A percentile compares a stretch with the other conserved stretches of the same genome.
Conservation (phyloP, 192 early-diverging fungal genomes). For the Coemansia sp. region DNA sequence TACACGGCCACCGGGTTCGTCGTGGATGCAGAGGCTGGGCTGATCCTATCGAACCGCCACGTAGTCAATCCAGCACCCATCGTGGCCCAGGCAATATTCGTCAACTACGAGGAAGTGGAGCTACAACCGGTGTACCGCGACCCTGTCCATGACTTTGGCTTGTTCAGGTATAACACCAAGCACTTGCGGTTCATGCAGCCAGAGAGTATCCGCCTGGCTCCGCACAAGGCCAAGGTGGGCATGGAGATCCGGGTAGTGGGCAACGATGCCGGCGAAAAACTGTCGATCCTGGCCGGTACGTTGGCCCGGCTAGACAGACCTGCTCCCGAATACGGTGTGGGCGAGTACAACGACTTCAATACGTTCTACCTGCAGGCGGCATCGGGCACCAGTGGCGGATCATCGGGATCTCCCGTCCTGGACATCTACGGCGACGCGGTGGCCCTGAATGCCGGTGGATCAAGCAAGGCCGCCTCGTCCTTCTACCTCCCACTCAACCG, state of each 20-base stretch:
- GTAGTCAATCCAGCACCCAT: slow-evolving; percentile 75
- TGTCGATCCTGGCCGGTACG: slow-evolving; percentile 75
- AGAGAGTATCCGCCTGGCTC: slow-evolving; percentile 57
- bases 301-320: slow-evolving; percentile 72
- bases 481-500: slow-evolving; percentile 80
- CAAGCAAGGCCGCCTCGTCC: slow-evolving; percentile 63
- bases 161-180: slow-evolving; percentile 70
- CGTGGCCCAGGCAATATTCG: slow-evolving; percentile 67
- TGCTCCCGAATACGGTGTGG: slow-evolving; percentile 72
- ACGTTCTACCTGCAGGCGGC: slow-evolving; percentile 82
- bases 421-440: slow-evolving; percentile 80
- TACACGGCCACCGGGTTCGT: slow-evolving; percentile 74
- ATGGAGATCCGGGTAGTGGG: slow-evolving; percentile 79
- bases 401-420: slow-evolving; percentile 77
- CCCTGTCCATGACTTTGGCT: slow-evolving; percentile 82
- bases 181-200: slow-evolving; percentile 47
- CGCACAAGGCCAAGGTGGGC: slow-evolving; percentile 73
- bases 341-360: slow-evolving; percentile 80
- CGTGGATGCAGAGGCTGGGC: slow-evolving; percentile 69
- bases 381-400: slow-evolving; percentile 75
- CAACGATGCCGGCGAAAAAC: slow-evolving; percentile 79
- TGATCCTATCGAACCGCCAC: slow-evolving; percentile 77
- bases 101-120: slow-evolving; percentile 79
- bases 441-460: slow-evolving; percentile 69
- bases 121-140: slow-evolving; percentile 75